phyloP scores from a whole-genome alignment of 1,284 basidiomycete species.

The Pyrrhoderma lamaoense region DNA sequence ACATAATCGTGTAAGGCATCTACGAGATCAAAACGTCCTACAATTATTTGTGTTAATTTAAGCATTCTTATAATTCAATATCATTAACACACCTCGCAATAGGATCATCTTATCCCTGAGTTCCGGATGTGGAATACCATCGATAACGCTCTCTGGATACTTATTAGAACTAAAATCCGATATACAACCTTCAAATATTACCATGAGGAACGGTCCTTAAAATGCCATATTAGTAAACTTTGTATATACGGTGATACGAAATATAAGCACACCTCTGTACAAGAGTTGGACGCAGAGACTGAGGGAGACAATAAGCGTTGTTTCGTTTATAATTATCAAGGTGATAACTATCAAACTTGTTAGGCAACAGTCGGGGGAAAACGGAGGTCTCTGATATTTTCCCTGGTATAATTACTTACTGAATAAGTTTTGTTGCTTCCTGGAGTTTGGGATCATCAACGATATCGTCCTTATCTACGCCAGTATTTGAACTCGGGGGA shows the following conservation, averaged over 20 bases:
- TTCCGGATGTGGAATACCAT: constrained; percentile 80
- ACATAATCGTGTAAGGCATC: constrained; percentile 71
- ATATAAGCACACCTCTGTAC: constrained; percentile 59
- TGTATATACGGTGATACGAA: background rate
- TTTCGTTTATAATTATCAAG: constrained; percentile 80
- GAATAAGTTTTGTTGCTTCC: constrained; percentile 78
- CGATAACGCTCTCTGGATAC: constrained; percentile 73
- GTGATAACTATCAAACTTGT: constrained; percentile 53
- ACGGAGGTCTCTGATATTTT: no score
- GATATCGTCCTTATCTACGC: constrained; percentile 39
- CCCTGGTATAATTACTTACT: constrained; percentile 36
- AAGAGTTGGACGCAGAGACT: constrained; percentile 76
- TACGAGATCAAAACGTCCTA: constrained; percentile 70
- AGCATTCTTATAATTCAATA: no score
- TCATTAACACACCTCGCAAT: constrained; percentile 64
- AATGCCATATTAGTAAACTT: constrained; percentile 1
- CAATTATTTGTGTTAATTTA: no score
- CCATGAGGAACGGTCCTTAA: constrained; percentile 78
- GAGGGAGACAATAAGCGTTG: constrained; percentile 78
- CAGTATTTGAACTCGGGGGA: constrained; percentile 11
- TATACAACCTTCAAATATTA: constrained; percentile 24
- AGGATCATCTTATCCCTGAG: constrained; percentile 86
- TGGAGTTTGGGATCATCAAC: constrained; percentile 61
- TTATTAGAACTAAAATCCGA: constrained; percentile 7
- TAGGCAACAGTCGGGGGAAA: background rate